Conservation (phyloP, 495 filamentous ascomycete species). For the Trichoderma reesei region DNA sequence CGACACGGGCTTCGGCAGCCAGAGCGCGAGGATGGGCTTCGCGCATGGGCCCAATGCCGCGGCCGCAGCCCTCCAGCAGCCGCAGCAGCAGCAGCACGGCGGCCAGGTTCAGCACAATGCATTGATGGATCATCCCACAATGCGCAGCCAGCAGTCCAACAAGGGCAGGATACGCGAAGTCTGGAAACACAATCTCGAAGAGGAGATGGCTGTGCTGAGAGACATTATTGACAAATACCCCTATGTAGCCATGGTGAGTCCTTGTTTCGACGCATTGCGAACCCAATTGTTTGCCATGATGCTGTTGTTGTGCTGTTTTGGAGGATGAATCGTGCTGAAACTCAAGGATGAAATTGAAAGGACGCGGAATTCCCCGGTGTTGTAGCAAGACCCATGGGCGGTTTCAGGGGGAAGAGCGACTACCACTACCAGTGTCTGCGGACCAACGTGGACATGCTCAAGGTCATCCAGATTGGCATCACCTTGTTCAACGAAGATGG, state of each 20-base stretch:
- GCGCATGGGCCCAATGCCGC: constrained; percentile 38
- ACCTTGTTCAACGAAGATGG: constrained; percentile 84
- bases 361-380: constrained; percentile 98
- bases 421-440: constrained; percentile 98
- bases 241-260: constrained; percentile 86
- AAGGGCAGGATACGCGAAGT: constrained; percentile 85
- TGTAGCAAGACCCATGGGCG: constrained; percentile 87
- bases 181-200: constrained; percentile 82
- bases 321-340: too few species aligned
- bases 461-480: constrained; percentile 93
- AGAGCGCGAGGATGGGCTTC: constrained; percentile 80
- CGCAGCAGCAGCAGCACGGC: constrained; percentile 28
- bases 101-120: constrained; percentile 8
- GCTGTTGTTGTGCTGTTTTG: background rate
- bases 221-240: constrained; percentile 79
- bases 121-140: constrained; percentile 9
- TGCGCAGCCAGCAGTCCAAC: constrained; percentile 22
- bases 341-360: constrained; percentile 32
- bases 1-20: constrained; percentile 77
- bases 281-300: background rate
- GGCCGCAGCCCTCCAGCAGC: constrained; percentile 63
- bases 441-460: constrained; percentile 92
- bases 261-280: background rate
- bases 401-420: constrained; percentile 86
- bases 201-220: constrained; percentile 76